Evolutionary conservation across 1,139 yeast genomes (phyloP).

Genomic region (Nakaseomyces nivariensis): DNA sequence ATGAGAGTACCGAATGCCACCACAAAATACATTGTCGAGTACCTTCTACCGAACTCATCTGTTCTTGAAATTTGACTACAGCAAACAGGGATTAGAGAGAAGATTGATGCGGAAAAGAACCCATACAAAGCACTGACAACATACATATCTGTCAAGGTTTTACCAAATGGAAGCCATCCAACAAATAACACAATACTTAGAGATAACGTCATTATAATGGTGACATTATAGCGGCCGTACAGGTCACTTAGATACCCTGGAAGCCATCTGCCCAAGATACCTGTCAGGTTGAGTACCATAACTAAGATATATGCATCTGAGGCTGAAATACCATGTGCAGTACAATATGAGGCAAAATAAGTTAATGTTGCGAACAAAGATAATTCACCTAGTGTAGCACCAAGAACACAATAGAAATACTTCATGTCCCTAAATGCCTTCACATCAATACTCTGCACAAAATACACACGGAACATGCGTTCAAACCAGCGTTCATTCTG

Average conservation of each 20-base stretch:
- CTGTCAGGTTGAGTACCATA: conserved; percentile 40
- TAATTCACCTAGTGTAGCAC: conserved; percentile 37
- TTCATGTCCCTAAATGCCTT: conserved; percentile 35
- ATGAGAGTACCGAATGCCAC: conserved; percentile 50
- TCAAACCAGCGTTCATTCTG: conserved; percentile 7
- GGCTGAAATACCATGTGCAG: conserved; percentile 35
- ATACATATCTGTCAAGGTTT: conserved; percentile 33
- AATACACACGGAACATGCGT: conserved; percentile 11
- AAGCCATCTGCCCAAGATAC: conserved; percentile 41
- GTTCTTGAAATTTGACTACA: conserved; percentile 56
- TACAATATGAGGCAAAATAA: conserved; percentile 42
- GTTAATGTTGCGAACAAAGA: conserved; percentile 36
- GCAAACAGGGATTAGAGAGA: conserved; percentile 41
- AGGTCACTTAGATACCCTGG: conserved; percentile 42
- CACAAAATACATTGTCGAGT: conserved; percentile 58
- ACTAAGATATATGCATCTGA: conserved; percentile 38
- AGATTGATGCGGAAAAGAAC: conserved; percentile 41
- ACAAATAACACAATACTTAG: conserved; percentile 36
- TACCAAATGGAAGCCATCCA: conserved; percentile 40
- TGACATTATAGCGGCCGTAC: conserved; percentile 44
- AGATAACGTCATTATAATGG: conserved; percentile 33
- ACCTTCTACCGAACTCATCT: conserved; percentile 56
- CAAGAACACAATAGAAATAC: conserved; percentile 33
- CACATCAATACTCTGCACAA: conserved; percentile 34
- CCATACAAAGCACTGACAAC: conserved; percentile 45